Percentiles rank a stretch among this genome's conserved stretches.
These are phyloP conservation scores for Globisporangium echinulatum DNA, from an alignment of 352 stramenopile species.

Conservation along the genomic window DNA sequence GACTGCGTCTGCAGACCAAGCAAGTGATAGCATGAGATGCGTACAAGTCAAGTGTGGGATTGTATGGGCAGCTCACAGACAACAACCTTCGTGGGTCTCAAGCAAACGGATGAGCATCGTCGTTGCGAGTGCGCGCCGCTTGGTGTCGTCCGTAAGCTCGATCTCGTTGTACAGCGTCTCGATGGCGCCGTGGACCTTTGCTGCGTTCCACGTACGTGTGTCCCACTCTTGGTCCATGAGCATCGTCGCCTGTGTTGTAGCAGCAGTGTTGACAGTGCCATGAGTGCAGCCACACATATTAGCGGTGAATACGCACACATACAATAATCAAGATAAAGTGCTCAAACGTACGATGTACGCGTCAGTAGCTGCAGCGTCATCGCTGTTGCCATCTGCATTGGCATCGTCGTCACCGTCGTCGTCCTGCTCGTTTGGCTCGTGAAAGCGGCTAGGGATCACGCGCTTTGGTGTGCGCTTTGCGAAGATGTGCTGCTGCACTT, in stretches of 20 bases:
- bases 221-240: conserved; percentile 82
- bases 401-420: conserved; percentile 18
- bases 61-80: too few species aligned
- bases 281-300: too few species aligned
- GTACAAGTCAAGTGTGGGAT: too few species aligned
- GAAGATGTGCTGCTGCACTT: conserved; percentile 16
- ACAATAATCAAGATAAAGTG: too few species aligned
- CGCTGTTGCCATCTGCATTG: conserved; percentile 15
- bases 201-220: conserved; percentile 52
- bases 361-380: conserved; percentile 24
- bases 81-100: conserved; percentile 55
- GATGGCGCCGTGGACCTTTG: conserved; percentile 53
- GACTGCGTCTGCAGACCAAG: conserved; percentile 30
- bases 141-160: conserved; percentile 33
- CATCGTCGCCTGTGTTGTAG: conserved; percentile 47
- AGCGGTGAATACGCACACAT: too few species aligned
- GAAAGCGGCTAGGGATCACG: conserved; percentile 48
- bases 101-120: conserved; percentile 67
- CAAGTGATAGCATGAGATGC: neutral
- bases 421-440: conserved; percentile 23
- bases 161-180: conserved; percentile 67
- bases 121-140: conserved; percentile 44
- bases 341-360: conserved; percentile 45
- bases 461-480: conserved; percentile 27
- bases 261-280: conserved; percentile 1